Conservation (phyloP, 129 eudicot genomes). For the Smallanthus sonchifolius region DNA sequence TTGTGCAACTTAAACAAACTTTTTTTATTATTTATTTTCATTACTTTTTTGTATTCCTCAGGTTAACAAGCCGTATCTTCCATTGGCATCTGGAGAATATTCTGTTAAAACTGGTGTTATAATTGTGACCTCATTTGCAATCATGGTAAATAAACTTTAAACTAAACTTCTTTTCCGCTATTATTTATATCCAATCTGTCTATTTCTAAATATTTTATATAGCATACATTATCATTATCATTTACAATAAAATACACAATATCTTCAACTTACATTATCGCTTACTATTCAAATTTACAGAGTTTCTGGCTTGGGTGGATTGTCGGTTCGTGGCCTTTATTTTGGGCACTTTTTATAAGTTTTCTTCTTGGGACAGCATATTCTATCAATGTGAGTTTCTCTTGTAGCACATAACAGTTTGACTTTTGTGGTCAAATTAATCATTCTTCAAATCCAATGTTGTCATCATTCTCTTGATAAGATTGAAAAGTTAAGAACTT, state of each 20-base stretch:
- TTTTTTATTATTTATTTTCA: neutral
- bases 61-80: constrained; percentile 98
- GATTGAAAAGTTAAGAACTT: no score
- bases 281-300: constrained; percentile 32
- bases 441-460: no score
- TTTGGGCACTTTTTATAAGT: constrained; percentile 86
- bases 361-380: constrained; percentile 95
- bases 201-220: neutral
- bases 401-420: neutral
- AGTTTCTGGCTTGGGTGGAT: constrained; percentile 84
- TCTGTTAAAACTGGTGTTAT: constrained; percentile 60
- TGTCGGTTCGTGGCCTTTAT: constrained; percentile 91
- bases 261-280: neutral
- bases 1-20: neutral
- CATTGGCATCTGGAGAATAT: constrained; percentile 95
- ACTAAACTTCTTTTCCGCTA: neutral
- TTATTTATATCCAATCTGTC: neutral
- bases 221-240: neutral
- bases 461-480: no score
- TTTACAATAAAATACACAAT: neutral
- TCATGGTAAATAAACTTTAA: constrained; percentile 44
- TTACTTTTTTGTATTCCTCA: constrained; percentile 19
- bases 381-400: constrained; percentile 78
- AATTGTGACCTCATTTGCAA: constrained; percentile 70
- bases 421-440: neutral